Evolutionary conservation across 1,139 yeast species (phyloP), one percentile per base, ranked within the genome.

Genomic region (Blastobotrys apis): DNA sequence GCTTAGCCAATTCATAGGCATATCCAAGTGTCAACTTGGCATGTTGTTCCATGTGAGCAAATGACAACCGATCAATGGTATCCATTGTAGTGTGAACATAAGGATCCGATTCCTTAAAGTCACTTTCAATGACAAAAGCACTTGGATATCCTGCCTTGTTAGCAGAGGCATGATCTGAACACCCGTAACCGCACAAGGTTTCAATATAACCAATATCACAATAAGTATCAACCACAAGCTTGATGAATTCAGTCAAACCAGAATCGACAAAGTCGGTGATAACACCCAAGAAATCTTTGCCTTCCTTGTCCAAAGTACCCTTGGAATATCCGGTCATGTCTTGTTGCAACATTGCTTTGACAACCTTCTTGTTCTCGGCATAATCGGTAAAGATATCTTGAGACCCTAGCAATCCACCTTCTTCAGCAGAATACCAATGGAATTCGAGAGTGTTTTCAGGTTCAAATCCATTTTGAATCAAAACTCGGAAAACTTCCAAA

Each of bases 351-450:
- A 88, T 83, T 4, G 90, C 90, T 29, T 81, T 74, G 19, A 90
- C 90, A 16, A 73, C 70, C 47, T 69, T 73, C 33, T 71, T 69
- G 1, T 65, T 54, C 9, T 62, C 58, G 20, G 72, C 63, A 58
- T 84, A 84, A 25, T 71, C 66, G 16, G 76, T 66, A 63, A 85
- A 85, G 9, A 90, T 77, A 49, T 86, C 95, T 53, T 78, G 75
- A 3, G 96, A 86, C 0, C 98, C 98, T 45, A 86, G 71, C 47
- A 87, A 70, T 0, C 97, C 97, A 48, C 87, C 90, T 70, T 90
- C 98, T 68, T 90, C 97, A 2, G 95, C 97, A 33, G 95, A 79
- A 65, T 87, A 90, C 73, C 87, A 92, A 64, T 90, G 97, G 69
- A 92, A 88, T 62, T 90, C 95, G 23, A 90, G 66, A 0, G 95